Evolutionary conservation across 2,329 filamentous ascomycete genomes (phyloP), one percentile per base, ranked within the genome.

Genomic region (Coleophoma eucalyptorum): DNA sequence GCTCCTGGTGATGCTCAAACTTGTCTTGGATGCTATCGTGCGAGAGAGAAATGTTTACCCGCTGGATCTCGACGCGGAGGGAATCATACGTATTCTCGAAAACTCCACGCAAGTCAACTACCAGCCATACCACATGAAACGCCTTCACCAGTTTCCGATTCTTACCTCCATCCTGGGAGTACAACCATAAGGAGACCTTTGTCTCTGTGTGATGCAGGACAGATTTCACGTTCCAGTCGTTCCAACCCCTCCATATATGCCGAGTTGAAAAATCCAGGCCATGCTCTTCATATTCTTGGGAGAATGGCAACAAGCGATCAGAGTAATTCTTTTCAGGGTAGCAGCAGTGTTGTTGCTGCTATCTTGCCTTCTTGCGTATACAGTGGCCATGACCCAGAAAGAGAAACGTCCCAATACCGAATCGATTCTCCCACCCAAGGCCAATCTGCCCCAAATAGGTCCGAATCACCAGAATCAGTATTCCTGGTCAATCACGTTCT

Each of bases 271-370:
- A 47, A 50, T 47, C 48, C 48, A 31, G 15, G 19, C 19, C 43
- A 50, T 47, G 48, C 48, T 45, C 42, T 50, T 18, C 43, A 50
- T 33, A 50, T 50, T 20, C 43, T 50, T 19, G 43, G 26, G 4
- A 45, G 20, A 20, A 31, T 47, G 19, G 42, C 42, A 21, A 35
- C 19, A 35, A 35, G 32, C 16, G 26, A 8, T 35, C 15, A 8
- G 33, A 10, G 18, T 19, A 41, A 32, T 16, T 32, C 10, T 10
- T 35, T 15, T 8, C 33, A 15, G 10, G 15, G 33, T 10, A 15
- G 33, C 33, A 10, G 10, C 33, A 35, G 33, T 10, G 8, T 15
- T 15, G n/a, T n/a, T n/a, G n/a, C n/a, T n/a, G n/a, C n/a, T n/a
- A n/a, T n/a, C n/a, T n/a, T n/a, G n/a, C n/a, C n/a, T n/a, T n/a